A percentile compares a stretch with the other conserved stretches of the same genome.
Evolutionary conservation across 495 filamentous ascomycete species (phyloP).

Genomic region (Recurvomyces mirabilis): DNA sequence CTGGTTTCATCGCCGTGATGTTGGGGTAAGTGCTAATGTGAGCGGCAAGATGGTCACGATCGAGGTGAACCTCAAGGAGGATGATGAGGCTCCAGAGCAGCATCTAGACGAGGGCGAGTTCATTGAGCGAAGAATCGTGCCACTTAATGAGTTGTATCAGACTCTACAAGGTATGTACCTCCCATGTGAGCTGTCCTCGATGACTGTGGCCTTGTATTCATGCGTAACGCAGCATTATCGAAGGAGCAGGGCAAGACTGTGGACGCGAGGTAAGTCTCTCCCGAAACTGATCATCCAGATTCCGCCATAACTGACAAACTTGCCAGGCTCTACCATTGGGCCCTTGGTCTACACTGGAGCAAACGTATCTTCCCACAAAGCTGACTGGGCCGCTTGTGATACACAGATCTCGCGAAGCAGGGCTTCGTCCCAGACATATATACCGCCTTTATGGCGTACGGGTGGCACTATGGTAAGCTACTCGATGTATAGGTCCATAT

Average conservation of each 20-base stretch:
- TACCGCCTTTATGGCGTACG: conserved; percentile 18
- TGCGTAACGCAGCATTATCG: conserved; percentile 16
- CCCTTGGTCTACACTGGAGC: conserved; percentile 21
- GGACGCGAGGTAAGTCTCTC: conserved; percentile 18
- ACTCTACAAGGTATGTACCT: conserved; percentile 26
- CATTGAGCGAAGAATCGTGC: conserved; percentile 31
- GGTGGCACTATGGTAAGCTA: conserved; percentile 13
- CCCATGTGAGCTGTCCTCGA: neutral
- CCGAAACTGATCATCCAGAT: neutral
- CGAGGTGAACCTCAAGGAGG: conserved; percentile 29
- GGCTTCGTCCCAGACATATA: conserved; percentile 20
- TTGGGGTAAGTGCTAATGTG: too few relatives aligned
- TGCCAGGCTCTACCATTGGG: conserved; percentile 21
- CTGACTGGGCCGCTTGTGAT: conserved; percentile 9
- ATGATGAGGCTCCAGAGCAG: conserved; percentile 31
- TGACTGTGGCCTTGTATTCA: too few relatives aligned
- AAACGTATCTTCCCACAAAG: conserved; percentile 9
- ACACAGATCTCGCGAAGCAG: conserved; percentile 12
- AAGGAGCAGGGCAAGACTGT: conserved; percentile 19
- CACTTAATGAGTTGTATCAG: conserved; percentile 37
- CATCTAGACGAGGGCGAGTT: conserved; percentile 32
- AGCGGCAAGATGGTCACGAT: conserved; percentile 26
- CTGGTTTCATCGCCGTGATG: neutral
- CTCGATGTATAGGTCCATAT: neutral
- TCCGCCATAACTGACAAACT: neutral